These are phyloP conservation scores for Eimeria acervulina DNA, from an alignment of 169 alveolate species.

Conservation along the genomic window DNA sequence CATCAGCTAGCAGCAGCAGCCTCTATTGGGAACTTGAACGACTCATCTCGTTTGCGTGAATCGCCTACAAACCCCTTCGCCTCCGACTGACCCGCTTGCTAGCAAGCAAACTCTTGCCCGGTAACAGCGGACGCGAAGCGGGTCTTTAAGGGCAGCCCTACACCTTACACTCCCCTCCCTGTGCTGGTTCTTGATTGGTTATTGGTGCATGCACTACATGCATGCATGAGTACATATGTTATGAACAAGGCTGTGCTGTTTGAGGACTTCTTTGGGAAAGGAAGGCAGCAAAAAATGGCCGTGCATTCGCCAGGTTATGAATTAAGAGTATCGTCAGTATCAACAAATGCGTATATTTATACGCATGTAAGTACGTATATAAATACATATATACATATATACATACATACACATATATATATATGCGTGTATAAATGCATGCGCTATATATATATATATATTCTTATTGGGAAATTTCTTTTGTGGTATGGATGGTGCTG, in stretches of 20 bases:
- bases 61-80: constrained; percentile 60
- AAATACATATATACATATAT: not conserved
- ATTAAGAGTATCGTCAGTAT: no score
- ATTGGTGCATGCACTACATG: not conserved
- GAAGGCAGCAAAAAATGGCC: not conserved
- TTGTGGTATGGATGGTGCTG: not conserved
- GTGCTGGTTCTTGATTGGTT: not conserved
- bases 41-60: not conserved
- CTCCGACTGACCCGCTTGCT: constrained; percentile 16
- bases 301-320: not conserved
- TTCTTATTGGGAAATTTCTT: not conserved
- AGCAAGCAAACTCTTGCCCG: no score
- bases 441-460: not conserved
- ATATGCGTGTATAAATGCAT: no score
- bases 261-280: not conserved
- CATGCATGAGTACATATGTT: not conserved
- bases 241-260: not conserved
- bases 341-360: no score
- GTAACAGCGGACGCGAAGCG: no score
- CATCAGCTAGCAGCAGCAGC: not conserved
- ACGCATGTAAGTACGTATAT: not conserved
- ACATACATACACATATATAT: not conserved
- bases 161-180: no score
- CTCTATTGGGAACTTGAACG: not conserved
- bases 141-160: no score